Percentiles rank a stretch among this genome's conserved stretches.
phyloP scores from a whole-genome alignment of 306 rosid species.

The Cucumis sativus region Cucumber_9930_V3 NC_026659.2:28383501-28384000 shows the following conservation, averaged over 20 bases:
- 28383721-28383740: too few species aligned
- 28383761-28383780: too few species aligned
- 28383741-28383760: too few species aligned
- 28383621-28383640: background rate
- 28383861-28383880: too few species aligned
- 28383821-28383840: too few species aligned
- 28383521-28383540: slow-evolving; percentile 45
- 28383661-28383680: background rate
- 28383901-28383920: background rate
- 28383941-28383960: slow-evolving; percentile 5
- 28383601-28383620: background rate
- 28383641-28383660: background rate
- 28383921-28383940: background rate
- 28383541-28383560: background rate
- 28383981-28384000: slow-evolving; percentile 88
- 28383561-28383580: background rate
- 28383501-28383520: slow-evolving; percentile 97
- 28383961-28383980: slow-evolving; percentile 85
- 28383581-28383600: background rate
- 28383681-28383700: background rate
- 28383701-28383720: too few species aligned
- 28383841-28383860: too few species aligned
- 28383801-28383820: too few species aligned
- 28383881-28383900: background rate
- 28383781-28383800: too few species aligned